Base-by-base conservation (phyloP, 2,329 filamentous ascomycete species). In the Diaporthe capsici region DNA sequence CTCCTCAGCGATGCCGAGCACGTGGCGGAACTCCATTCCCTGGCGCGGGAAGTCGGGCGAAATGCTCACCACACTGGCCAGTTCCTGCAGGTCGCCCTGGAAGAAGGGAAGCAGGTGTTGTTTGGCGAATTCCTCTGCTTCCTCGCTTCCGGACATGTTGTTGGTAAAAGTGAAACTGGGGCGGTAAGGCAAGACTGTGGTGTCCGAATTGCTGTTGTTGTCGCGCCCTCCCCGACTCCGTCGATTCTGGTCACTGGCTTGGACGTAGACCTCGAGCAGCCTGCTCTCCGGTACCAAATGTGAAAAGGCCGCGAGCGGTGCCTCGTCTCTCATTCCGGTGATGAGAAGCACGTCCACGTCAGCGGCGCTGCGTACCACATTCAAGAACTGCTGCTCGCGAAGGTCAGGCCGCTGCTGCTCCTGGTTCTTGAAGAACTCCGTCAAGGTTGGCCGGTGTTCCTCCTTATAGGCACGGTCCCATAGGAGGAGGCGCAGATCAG, bases 321-420 rank as follows among this genome's bases (percentile, higher is more conserved):
- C 87, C 65, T 89, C 83, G 67, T 93, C 91, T 84, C 90, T 88
- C 88, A 92, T 89, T 0, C 91, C 91, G 0, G 91, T 93, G 77
- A 94, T 88, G 0, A 93, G 75, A 58, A 93, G 82, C 65, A 92
- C 89, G 74, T 92, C 88, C 2, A 85, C 83, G 80, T 85, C 85
- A 68, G 15, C 77, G 8, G 85, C 84, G 17, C 77, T 74, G 47
- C 82, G 25, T 3, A 92, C 87, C 2, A 88, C 81, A 34, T 84
- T 75, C 55, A 88, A 71, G 76, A 92, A 92, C 79, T 89, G 85
- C 73, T 90, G 86, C 77, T 89, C 82, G 77, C 82, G 88, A 22
- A 92, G 82, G 53, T 65, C 78, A 76, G 89, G 88, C 57, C 83
- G 83, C 79, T 84, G 75, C 39, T 61, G 78, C 53, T 88, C 79